Percentiles rank a stretch among this genome's conserved stretches.
Conservation (phyloP, 352 stramenopile genomes). For the Phytophthora cryptogea region DNA sequence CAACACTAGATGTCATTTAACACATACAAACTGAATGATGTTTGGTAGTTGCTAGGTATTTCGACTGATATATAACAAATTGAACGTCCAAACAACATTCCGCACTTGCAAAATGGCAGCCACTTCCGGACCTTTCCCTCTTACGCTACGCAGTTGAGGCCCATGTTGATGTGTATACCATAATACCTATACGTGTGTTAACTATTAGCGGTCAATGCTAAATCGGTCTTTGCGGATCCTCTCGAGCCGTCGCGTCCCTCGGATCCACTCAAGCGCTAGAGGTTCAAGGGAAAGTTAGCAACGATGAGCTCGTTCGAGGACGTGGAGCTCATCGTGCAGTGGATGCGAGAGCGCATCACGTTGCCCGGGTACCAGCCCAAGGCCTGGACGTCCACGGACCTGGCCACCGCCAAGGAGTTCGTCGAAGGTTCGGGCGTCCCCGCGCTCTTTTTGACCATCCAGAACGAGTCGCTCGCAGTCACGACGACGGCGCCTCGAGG, state of each 20-base stretch:
- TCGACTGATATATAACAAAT: no score
- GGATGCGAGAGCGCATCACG: conserved; percentile 82
- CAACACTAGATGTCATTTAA: no score
- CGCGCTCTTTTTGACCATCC: conserved; percentile 67
- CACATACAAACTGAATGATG: no score
- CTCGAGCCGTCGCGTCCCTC: conserved; percentile 11
- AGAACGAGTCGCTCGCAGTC: conserved; percentile 54
- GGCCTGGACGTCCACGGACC: conserved; percentile 74
- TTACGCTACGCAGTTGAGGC: not conserved
- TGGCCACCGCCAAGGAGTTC: conserved; percentile 86
- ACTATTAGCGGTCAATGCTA: not conserved
- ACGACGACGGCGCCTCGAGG: conserved; percentile 61
- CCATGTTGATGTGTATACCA: not conserved
- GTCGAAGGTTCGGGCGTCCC: conserved; percentile 69
- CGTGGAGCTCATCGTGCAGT: conserved; percentile 83
- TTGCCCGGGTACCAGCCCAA: conserved; percentile 72
- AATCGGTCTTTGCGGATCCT: conserved; percentile 1
- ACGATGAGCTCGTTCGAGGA: conserved; percentile 86
- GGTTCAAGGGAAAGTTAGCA: not conserved
- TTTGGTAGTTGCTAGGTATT: no score
- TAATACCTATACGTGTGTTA: not conserved
- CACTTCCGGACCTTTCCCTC: no score
- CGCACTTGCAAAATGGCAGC: not conserved
- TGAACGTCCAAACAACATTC: not conserved
- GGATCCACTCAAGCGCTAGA: conserved; percentile 5